phyloP scores from a whole-genome alignment of 192 early-diverging fungal species.

The Pilobolus umbonatus region DNA sequence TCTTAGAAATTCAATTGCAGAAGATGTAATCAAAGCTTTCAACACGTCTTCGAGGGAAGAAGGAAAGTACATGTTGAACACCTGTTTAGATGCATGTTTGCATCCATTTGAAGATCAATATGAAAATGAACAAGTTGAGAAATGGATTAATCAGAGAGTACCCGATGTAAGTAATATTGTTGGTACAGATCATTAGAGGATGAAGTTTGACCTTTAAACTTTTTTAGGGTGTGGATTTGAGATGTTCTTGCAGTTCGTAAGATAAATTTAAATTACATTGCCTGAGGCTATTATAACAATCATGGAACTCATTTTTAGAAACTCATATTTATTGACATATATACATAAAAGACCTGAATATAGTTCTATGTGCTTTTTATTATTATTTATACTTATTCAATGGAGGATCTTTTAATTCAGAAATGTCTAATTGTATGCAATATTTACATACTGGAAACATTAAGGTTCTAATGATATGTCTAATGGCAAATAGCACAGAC shows the following conservation, averaged over 20 bases:
- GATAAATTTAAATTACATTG: too few relatives aligned
- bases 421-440: too few relatives aligned
- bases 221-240: slow-evolving; percentile 3
- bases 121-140: slow-evolving; percentile 10
- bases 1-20: slow-evolving; percentile 75
- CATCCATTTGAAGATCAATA: slow-evolving; percentile 49
- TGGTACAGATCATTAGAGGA: not conserved
- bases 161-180: slow-evolving; percentile 11
- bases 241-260: slow-evolving; percentile 16
- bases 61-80: slow-evolving; percentile 34
- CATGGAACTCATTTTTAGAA: too few relatives aligned
- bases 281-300: too few relatives aligned
- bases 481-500: not conserved
- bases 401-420: too few relatives aligned
- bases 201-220: not conserved
- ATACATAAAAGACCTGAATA: too few relatives aligned
- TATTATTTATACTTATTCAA: too few relatives aligned
- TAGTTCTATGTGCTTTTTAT: too few relatives aligned
- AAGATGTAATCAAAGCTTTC: slow-evolving; percentile 53
- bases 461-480: too few relatives aligned
- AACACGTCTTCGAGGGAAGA: slow-evolving; percentile 36
- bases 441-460: too few relatives aligned
- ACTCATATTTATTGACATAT: too few relatives aligned
- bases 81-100: slow-evolving; percentile 49
- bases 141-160: slow-evolving; percentile 25